phyloP scores from a whole-genome alignment of 2,329 filamentous ascomycete genomes.

The Biscogniauxia sp. region DNA sequence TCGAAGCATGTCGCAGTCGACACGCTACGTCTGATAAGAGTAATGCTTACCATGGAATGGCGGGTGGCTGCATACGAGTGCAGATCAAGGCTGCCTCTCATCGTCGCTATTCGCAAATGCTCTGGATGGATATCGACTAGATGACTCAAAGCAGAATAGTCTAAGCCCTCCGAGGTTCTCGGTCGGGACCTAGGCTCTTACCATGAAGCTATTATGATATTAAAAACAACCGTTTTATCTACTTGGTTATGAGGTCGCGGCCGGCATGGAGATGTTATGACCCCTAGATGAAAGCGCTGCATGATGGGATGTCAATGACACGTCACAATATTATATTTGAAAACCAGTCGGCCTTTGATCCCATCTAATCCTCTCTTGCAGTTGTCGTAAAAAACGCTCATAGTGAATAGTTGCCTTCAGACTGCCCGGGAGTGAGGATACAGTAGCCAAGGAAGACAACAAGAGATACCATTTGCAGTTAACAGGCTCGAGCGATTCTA shows the following conservation, averaged over 20 bases:
- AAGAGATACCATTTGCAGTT: not conserved
- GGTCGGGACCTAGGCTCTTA: not conserved
- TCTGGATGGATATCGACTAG: conserved; percentile 10
- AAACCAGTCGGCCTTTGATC: not conserved
- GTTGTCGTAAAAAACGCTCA: not conserved
- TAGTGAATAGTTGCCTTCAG: not conserved
- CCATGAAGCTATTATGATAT: not conserved
- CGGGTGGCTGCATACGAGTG: conserved; percentile 20
- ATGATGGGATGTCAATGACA: not conserved
- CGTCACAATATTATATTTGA: not conserved
- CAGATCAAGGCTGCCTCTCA: conserved; percentile 20
- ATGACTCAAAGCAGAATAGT: not conserved
- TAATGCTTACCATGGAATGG: conserved; percentile 18
- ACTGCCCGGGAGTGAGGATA: not conserved
- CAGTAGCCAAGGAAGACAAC: not conserved
- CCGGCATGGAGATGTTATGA: not conserved
- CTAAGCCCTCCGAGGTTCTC: not conserved
- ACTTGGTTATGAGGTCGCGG: not conserved
- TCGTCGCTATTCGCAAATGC: conserved; percentile 14
- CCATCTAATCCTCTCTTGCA: not conserved
- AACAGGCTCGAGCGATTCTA: not conserved
- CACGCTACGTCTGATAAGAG: conserved; percentile 12
- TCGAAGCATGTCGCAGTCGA: conserved; percentile 8
- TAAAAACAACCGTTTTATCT: not conserved
- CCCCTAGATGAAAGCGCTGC: no score